phyloP scores from a whole-genome alignment of 2,329 filamentous ascomycete genomes.

The Fusarium sp. region DNA sequence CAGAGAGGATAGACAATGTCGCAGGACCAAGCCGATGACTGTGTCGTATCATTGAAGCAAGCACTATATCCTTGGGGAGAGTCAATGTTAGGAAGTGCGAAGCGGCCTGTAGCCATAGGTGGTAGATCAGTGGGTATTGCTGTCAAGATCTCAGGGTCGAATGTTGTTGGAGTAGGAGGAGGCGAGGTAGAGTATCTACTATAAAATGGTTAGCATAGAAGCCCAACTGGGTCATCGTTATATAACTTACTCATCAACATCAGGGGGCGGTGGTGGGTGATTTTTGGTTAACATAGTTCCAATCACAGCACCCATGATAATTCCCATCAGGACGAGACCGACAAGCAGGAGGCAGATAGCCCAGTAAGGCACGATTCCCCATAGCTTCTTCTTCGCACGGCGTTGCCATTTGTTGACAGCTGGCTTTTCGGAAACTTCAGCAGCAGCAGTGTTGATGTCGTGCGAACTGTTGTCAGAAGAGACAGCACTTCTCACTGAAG shows the following conservation, averaged over 20 bases:
- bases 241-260: conserved; percentile 30
- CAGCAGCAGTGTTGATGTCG: conserved; percentile 64
- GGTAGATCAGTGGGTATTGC: conserved; percentile 63
- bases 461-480: conserved; percentile 65
- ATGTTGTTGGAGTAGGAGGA: conserved; percentile 50
- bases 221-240: neutral
- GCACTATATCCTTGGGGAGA: conserved; percentile 59
- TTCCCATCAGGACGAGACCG: conserved; percentile 63
- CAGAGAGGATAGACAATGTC: conserved; percentile 60
- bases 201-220: conserved; percentile 8
- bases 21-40: conserved; percentile 73
- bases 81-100: conserved; percentile 64
- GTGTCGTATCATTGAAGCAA: conserved; percentile 67
- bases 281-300: conserved; percentile 55
- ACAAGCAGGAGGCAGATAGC: conserved; percentile 63
- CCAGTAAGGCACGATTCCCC: conserved; percentile 71
- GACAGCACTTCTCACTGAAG: conserved; percentile 61
- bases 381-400: conserved; percentile 65
- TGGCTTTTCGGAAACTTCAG: conserved; percentile 60
- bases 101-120: conserved; percentile 66
- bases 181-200: conserved; percentile 41
- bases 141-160: conserved; percentile 63
- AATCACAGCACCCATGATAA: conserved; percentile 68
- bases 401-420: conserved; percentile 62
- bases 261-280: conserved; percentile 6